Evolutionary conservation across 1,284 basidiomycete species (phyloP).

Genomic region (Vanrija sp.): DNA sequence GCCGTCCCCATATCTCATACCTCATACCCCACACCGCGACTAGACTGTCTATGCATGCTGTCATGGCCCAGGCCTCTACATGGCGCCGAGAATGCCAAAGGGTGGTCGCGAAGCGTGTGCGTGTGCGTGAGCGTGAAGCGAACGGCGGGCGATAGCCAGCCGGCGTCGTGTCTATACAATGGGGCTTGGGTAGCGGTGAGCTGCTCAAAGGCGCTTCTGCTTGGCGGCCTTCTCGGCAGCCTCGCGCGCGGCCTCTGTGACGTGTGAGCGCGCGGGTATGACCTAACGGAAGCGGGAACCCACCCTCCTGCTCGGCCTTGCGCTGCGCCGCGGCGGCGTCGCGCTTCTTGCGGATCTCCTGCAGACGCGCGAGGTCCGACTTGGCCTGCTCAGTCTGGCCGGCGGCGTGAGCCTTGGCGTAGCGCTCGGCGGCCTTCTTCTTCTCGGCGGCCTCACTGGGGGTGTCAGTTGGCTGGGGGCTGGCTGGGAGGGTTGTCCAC

Average conservation of each 20-base stretch:
- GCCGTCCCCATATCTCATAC: background rate
- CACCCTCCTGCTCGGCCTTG: slow-evolving; percentile 73
- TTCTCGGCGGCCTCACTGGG: slow-evolving; percentile 81
- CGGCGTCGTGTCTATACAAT: too few species aligned
- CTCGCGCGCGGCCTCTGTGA: slow-evolving; percentile 39
- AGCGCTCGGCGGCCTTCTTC: slow-evolving; percentile 75
- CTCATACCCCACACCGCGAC: background rate
- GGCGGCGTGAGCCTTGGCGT: slow-evolving; percentile 55
- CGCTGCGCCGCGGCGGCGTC: slow-evolving; percentile 78
- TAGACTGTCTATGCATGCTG: slow-evolving; percentile 9
- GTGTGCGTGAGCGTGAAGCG: too few species aligned
- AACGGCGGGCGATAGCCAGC: too few species aligned
- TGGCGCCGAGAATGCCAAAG: background rate
- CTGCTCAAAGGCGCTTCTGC: slow-evolving; percentile 19
- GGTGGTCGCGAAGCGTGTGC: too few species aligned
- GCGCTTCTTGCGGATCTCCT: slow-evolving; percentile 76
- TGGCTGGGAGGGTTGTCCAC: too few species aligned
- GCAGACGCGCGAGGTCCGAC: slow-evolving; percentile 76
- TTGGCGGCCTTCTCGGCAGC: slow-evolving; percentile 39
- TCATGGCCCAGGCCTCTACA: background rate
- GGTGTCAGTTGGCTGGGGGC: background rate
- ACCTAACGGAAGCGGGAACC: slow-evolving; percentile 8
- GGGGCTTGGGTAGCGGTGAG: too few species aligned
- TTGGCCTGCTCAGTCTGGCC: slow-evolving; percentile 88
- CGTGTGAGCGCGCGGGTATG: slow-evolving; percentile 3